Conservation (phyloP, 176 grass and related monocot species). For the Canna indica region DNA sequence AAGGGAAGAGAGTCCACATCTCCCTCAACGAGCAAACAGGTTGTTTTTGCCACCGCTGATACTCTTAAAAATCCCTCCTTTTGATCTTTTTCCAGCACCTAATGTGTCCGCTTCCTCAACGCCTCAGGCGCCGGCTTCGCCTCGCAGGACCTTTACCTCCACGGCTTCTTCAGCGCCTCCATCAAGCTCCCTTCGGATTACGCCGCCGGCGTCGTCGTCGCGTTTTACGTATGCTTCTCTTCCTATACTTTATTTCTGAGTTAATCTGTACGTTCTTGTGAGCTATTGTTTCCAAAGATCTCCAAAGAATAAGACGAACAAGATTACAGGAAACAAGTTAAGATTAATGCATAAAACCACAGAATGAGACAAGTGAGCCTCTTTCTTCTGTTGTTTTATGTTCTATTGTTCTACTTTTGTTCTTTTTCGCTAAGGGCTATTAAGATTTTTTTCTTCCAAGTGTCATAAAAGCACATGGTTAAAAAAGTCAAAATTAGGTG, state of each 20-base stretch:
- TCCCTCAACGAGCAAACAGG: conserved; percentile 19
- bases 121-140: conserved; percentile 13
- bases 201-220: conserved; percentile 22
- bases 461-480: no score
- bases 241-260: neutral
- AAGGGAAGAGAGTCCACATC: conserved; percentile 19
- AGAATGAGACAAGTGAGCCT: no score
- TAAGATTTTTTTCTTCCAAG: no score
- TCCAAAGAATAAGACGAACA: no score
- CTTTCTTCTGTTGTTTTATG: no score
- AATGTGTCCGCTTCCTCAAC: neutral
- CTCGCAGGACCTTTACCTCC: conserved; percentile 15
- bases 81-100: neutral
- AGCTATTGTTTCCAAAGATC: neutral
- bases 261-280: neutral
- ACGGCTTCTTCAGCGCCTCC: conserved; percentile 23
- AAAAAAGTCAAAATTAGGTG: no score
- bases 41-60: neutral
- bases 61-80: neutral
- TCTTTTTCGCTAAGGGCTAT: no score
- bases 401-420: no score
- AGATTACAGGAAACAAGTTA: no score
- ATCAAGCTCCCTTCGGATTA: conserved; percentile 20
- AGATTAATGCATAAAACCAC: no score
- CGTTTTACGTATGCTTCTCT: conserved; percentile 11